Percentiles rank a stretch among this genome's conserved stretches.
phyloP scores from a whole-genome alignment of 139 green algal species.

The Bryopsis sp. region DNA sequence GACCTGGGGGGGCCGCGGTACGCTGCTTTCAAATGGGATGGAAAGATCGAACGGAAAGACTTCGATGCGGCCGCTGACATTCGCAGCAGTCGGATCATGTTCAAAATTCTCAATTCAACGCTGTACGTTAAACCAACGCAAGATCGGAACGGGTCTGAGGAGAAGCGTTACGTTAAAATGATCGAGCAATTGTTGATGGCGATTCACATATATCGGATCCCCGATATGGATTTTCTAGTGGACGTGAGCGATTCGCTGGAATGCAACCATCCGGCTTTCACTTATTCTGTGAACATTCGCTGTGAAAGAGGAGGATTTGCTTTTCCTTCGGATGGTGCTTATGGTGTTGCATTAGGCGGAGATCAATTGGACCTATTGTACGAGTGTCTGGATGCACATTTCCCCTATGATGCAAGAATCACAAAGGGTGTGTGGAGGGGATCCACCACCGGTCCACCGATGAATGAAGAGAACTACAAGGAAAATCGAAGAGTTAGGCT shows the following conservation, averaged over 20 bases:
- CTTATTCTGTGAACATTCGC: neutral
- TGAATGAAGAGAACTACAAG: conserved; percentile 22
- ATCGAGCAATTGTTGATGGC: neutral
- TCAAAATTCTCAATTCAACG: neutral
- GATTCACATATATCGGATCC: neutral
- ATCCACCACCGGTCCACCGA: conserved; percentile 27
- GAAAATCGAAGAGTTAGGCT: conserved; percentile 26
- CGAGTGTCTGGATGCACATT: conserved; percentile 1
- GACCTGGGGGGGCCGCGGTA: neutral
- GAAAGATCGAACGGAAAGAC: neutral
- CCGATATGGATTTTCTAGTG: conserved; percentile 3
- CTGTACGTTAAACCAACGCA: neutral
- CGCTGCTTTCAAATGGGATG: neutral
- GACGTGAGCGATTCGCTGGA: neutral
- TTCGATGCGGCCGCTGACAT: neutral
- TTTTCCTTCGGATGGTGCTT: neutral
- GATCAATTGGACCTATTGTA: no score
- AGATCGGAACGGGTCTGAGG: neutral
- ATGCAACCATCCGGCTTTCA: neutral
- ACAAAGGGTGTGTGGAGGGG: conserved; percentile 31
- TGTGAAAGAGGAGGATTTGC: neutral
- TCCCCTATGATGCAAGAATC: neutral
- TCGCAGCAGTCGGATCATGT: neutral
- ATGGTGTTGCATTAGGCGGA: no score
- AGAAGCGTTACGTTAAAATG: neutral